A percentile compares a stretch with the other conserved stretches of the same genome.
These are phyloP conservation scores for Sporothrix globosa DNA, from an alignment of 2,329 filamentous ascomycete genomes.

Conservation along the genomic window DNA sequence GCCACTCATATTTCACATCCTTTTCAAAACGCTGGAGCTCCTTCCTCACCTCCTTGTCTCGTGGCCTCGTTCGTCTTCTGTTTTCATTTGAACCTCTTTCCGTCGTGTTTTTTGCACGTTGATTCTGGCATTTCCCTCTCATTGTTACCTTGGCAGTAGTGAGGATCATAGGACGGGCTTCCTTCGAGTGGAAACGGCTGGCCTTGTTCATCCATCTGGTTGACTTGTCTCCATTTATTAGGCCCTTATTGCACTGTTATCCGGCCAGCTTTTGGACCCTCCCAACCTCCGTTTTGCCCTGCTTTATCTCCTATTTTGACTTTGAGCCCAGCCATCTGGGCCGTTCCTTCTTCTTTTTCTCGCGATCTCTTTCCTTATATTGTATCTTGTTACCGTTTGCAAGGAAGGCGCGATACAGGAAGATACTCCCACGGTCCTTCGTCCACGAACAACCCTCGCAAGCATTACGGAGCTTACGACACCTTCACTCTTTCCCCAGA, in stretches of 20 bases:
- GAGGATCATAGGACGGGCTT: background rate
- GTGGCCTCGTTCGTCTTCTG: background rate
- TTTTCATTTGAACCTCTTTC: background rate
- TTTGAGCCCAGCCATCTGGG: background rate
- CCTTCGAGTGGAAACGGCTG: slow-evolving; percentile 15
- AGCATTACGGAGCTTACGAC: slow-evolving; percentile 24
- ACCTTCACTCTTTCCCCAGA: slow-evolving; percentile 5
- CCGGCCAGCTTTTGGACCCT: background rate
- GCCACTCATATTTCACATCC: slow-evolving; percentile 25
- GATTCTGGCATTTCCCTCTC: background rate
- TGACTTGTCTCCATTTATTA: slow-evolving; percentile 4
- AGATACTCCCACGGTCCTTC: background rate
- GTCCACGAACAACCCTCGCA: background rate
- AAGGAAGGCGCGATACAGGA: background rate
- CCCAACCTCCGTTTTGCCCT: slow-evolving; percentile 19
- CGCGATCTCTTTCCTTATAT: background rate
- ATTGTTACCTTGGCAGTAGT: background rate
- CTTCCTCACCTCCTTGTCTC: background rate
- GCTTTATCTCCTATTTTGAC: background rate
- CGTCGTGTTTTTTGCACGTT: slow-evolving; percentile 5
- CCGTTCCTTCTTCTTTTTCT: background rate
- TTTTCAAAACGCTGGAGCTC: slow-evolving; percentile 24
- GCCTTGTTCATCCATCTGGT: background rate
- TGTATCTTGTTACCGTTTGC: background rate
- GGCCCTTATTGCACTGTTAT: background rate